Evolutionary conservation across 2,329 filamentous ascomycete genomes (phyloP).

Genomic region (Metarhizium sp.): DNA sequence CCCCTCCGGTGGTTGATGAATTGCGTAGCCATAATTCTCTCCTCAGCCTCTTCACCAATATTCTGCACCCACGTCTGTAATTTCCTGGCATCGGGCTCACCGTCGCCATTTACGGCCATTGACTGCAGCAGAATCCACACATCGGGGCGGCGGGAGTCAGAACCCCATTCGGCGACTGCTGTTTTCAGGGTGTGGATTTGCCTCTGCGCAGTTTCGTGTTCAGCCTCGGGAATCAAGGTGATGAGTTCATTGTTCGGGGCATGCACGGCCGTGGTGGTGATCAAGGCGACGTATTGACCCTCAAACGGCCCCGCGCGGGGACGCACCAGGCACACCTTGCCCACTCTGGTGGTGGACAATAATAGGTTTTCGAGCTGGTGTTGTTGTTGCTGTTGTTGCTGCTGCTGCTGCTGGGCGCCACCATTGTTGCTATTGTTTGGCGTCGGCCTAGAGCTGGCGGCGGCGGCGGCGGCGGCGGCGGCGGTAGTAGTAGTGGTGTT

Average conservation of each 20-base stretch:
- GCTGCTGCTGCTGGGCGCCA: constrained; percentile 1
- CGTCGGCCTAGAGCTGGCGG: constrained; percentile 1
- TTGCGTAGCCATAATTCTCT: constrained; percentile 35
- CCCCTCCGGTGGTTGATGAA: constrained; percentile 28
- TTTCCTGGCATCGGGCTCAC: constrained; percentile 31
- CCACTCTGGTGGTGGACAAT: constrained; percentile 28
- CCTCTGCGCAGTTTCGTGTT: constrained; percentile 30
- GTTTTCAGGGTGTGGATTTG: constrained; percentile 33
- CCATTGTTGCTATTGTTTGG: background rate
- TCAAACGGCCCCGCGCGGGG: constrained; percentile 42
- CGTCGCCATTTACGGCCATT: constrained; percentile 33
- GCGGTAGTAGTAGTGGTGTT: background rate
- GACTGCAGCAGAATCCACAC: constrained; percentile 38
- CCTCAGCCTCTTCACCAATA: constrained; percentile 35
- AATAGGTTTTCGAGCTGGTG: constrained; percentile 27
- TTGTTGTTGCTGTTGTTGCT: background rate
- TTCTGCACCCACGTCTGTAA: constrained; percentile 47
- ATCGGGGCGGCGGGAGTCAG: constrained; percentile 27
- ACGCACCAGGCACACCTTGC: constrained; percentile 31
- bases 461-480: background rate
- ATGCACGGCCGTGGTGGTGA: constrained; percentile 24
- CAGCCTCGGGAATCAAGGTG: constrained; percentile 18
- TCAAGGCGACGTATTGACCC: constrained; percentile 36
- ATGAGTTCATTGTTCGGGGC: constrained; percentile 18
- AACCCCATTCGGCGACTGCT: constrained; percentile 25